Evolutionary conservation across 2,329 filamentous ascomycete species (phyloP).

Genomic region (Mycosphaerella sp.): DNA sequence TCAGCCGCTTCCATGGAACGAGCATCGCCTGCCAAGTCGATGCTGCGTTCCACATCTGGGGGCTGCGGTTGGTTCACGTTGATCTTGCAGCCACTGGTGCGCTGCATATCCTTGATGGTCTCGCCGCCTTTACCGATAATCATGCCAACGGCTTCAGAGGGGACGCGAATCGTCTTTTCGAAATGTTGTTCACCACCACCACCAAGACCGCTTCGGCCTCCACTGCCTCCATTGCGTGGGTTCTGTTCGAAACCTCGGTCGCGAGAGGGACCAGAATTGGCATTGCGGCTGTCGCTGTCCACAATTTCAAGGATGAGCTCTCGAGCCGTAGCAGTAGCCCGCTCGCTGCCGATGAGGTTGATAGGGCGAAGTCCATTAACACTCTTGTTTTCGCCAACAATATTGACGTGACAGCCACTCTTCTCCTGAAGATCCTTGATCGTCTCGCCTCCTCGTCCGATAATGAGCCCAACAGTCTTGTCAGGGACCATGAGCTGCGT

Average conservation of each 20-base stretch:
- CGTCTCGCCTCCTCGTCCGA: constrained; percentile 87
- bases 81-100: constrained; percentile 82
- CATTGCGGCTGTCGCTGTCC: constrained; percentile 66
- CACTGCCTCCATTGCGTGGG: constrained; percentile 32
- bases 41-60: constrained; percentile 76
- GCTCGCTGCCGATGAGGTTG: constrained; percentile 75
- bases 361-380: constrained; percentile 84
- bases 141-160: constrained; percentile 90
- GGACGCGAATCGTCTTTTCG: constrained; percentile 77
- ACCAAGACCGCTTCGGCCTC: constrained; percentile 37
- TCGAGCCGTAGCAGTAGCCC: constrained; percentile 71
- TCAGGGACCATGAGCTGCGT: constrained; percentile 94
- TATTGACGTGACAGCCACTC: constrained; percentile 92
- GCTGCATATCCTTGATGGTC: constrained; percentile 92
- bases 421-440: constrained; percentile 88
- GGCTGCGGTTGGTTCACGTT: constrained; percentile 80
- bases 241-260: constrained; percentile 31
- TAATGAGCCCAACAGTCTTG: constrained; percentile 85
- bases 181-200: constrained; percentile 54
- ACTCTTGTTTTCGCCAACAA: constrained; percentile 87
- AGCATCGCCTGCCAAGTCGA: constrained; percentile 71
- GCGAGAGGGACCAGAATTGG: constrained; percentile 11
- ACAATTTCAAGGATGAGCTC: constrained; percentile 90
- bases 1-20: constrained; percentile 77
- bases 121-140: constrained; percentile 92